Percentiles rank a stretch among this genome's conserved stretches.
Evolutionary conservation across 345 rosid genomes (phyloP).

Genomic region (rapeseed (Brassica napus)): Da-Ae NC_063444.1:41150501-41151000

Average conservation of each 20-base stretch:
- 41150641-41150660: conserved; percentile 47
- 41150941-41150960: conserved; percentile 99
- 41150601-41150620: conserved; percentile 44
- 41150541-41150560: conserved; percentile 70
- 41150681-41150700: not conserved
- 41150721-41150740: conserved; percentile 14
- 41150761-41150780: conserved; percentile 18
- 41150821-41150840: conserved; percentile 86
- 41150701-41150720: not conserved
- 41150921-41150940: conserved; percentile 51
- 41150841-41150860: conserved; percentile 96
- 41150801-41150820: conserved; percentile 89
- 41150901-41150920: conserved; percentile 7
- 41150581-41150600: conserved; percentile 44
- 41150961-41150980: conserved; percentile 88
- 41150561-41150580: conserved; percentile 57
- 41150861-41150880: conserved; percentile 25
- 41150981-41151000: conserved; percentile 66
- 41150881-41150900: not conserved
- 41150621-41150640: conserved; percentile 45
- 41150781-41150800: conserved; percentile 42
- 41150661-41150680: conserved; percentile 50
- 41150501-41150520: conserved; percentile 20
- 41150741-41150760: conserved; percentile 2
- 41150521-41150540: conserved; percentile 51